phyloP scores from a whole-genome alignment of 2,329 filamentous ascomycete species.

The Chaetomium globosum region DNA sequence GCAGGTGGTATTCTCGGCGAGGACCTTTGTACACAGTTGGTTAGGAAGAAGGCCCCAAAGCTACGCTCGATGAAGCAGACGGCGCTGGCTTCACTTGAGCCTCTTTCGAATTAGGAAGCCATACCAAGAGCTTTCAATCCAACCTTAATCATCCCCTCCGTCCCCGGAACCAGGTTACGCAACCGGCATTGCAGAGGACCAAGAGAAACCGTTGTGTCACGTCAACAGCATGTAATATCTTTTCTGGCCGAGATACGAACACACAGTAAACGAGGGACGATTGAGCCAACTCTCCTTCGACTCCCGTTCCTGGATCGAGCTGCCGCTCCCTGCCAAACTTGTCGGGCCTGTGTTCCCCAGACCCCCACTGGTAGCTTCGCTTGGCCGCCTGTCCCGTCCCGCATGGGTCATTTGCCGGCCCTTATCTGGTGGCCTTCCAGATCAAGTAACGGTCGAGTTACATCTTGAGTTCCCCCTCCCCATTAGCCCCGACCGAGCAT shows the following conservation, averaged over 20 bases:
- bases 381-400: slow-evolving; percentile 19
- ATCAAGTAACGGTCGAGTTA: slow-evolving; percentile 27
- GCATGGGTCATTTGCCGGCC: slow-evolving; percentile 25
- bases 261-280: neutral
- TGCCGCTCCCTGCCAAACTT: neutral
- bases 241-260: neutral
- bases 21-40: neutral
- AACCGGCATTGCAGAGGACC: slow-evolving; percentile 8
- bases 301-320: slow-evolving; percentile 9
- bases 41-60: neutral
- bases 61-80: neutral
- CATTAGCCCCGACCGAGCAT: neutral
- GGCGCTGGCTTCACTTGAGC: neutral
- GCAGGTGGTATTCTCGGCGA: slow-evolving; percentile 30
- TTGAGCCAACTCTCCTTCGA: neutral
- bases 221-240: neutral
- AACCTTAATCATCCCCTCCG: neutral
- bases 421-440: slow-evolving; percentile 33
- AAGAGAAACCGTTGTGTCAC: neutral
- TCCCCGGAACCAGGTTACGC: slow-evolving; percentile 20
- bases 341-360: neutral
- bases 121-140: slow-evolving; percentile 2
- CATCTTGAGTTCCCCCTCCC: neutral
- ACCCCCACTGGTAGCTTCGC: neutral
- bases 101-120: neutral